Conservation (phyloP, 306 rosid genomes). For the Dryas octopetala region DNA sequence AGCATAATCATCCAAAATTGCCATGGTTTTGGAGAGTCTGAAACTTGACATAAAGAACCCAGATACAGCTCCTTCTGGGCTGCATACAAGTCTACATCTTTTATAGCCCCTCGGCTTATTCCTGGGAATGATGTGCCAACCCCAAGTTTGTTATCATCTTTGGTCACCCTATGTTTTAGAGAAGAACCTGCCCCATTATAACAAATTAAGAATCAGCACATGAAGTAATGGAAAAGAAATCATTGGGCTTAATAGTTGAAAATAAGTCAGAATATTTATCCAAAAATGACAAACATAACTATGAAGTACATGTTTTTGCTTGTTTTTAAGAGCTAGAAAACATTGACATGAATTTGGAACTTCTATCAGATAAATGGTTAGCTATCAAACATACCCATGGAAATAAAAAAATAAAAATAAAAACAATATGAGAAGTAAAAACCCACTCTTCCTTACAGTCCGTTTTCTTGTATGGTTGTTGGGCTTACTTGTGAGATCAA, state of each 20-base stretch:
- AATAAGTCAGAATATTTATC: not conserved
- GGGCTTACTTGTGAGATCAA: slow-evolving; percentile 57
- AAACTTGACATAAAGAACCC: slow-evolving; percentile 56
- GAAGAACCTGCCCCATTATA: slow-evolving; percentile 41
- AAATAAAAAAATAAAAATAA: not conserved
- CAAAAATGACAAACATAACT: not conserved
- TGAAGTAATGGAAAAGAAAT: not conserved
- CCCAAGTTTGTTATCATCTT: slow-evolving; percentile 57
- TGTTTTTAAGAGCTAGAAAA: too few species aligned
- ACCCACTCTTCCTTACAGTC: not conserved
- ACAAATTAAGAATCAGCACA: not conserved
- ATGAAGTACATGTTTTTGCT: too few species aligned
- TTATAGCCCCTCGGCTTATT: slow-evolving; percentile 11
- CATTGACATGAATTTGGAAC: not conserved
- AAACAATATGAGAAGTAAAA: not conserved
- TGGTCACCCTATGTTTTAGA: slow-evolving; percentile 44
- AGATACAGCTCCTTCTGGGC: slow-evolving; percentile 62
- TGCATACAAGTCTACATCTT: slow-evolving; percentile 63
- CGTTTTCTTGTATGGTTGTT: not conserved
- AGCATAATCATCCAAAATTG: slow-evolving; percentile 90
- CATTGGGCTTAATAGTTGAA: too few species aligned
- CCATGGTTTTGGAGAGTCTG: slow-evolving; percentile 61
- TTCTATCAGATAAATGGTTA: not conserved
- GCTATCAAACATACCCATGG: not conserved
- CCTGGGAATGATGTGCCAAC: slow-evolving; percentile 58